Conservation (phyloP, 805 yeast genomes). For the Barnettozyma sucrosica region DNA sequence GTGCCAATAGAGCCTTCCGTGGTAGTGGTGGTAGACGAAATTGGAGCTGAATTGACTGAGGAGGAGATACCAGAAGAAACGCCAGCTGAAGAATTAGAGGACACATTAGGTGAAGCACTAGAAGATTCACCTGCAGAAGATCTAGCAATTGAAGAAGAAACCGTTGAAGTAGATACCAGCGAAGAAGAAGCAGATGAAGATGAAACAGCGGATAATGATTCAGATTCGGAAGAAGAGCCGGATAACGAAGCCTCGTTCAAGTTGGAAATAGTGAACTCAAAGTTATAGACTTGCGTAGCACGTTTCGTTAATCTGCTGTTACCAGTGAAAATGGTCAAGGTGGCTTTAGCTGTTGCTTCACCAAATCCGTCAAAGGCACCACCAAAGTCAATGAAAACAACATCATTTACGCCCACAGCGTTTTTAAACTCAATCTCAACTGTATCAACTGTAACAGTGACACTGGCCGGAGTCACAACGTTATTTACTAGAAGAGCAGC, state of each 20-base stretch:
- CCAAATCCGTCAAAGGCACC: slow-evolving; percentile 4
- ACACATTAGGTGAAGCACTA: neutral
- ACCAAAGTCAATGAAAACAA: slow-evolving; percentile 6
- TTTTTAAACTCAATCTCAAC: neutral
- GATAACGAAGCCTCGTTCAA: neutral
- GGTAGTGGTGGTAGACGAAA: neutral
- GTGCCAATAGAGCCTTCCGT: slow-evolving; percentile 1
- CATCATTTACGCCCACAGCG: neutral
- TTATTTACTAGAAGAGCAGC: slow-evolving; percentile 9
- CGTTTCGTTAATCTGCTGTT: slow-evolving; percentile 10
- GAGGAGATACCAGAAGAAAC: neutral
- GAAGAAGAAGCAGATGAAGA: neutral
- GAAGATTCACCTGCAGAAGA: neutral
- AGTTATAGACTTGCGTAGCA: slow-evolving; percentile 3
- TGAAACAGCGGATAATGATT: neutral
- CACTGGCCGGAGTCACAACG: neutral
- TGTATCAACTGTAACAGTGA: slow-evolving; percentile 4
- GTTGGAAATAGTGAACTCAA: slow-evolving; percentile 7
- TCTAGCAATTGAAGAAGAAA: neutral
- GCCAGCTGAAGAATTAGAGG: neutral
- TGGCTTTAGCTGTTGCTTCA: neutral
- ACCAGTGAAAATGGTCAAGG: slow-evolving; percentile 11
- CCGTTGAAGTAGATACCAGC: neutral
- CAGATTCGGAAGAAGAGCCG: neutral
- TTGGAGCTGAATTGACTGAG: slow-evolving; percentile 10